Conservation (phyloP, 1,139 yeast genomes). For the Debaryomycetaceae sp. region DNA sequence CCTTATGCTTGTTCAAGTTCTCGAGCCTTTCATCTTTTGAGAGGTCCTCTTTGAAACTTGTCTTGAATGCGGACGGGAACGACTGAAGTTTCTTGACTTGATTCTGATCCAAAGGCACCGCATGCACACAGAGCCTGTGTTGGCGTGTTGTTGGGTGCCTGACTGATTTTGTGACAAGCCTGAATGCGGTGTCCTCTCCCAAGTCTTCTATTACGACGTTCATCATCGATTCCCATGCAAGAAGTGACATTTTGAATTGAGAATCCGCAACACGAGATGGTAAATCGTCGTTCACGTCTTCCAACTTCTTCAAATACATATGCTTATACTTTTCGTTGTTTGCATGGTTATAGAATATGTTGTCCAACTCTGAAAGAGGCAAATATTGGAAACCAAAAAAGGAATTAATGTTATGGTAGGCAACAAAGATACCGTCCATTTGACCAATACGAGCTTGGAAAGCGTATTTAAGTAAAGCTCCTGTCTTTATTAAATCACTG, state of each 20-base stretch:
- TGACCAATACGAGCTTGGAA: slow-evolving; percentile 92
- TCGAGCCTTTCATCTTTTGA: slow-evolving; percentile 14
- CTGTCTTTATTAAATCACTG: slow-evolving; percentile 68
- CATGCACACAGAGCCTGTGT: slow-evolving; percentile 21
- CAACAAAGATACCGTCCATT: slow-evolving; percentile 95
- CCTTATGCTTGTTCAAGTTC: slow-evolving; percentile 17
- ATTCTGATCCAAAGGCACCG: slow-evolving; percentile 27
- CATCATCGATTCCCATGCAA: slow-evolving; percentile 54
- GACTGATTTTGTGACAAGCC: slow-evolving; percentile 25
- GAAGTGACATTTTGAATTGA: slow-evolving; percentile 66
- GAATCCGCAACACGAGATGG: slow-evolving; percentile 60
- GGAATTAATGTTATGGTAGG: slow-evolving; percentile 78
- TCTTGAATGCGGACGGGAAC: slow-evolving; percentile 20
- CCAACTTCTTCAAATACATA: slow-evolving; percentile 35
- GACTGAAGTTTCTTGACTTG: slow-evolving; percentile 23
- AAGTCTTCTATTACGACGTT: slow-evolving; percentile 32
- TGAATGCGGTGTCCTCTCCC: slow-evolving; percentile 19
- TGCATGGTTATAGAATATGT: slow-evolving; percentile 24
- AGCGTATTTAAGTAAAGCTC: slow-evolving; percentile 75
- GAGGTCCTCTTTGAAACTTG: slow-evolving; percentile 21
- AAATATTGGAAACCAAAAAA: slow-evolving; percentile 91
- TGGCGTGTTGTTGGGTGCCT: slow-evolving; percentile 6
- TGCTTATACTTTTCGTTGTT: slow-evolving; percentile 18
- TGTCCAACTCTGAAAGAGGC: slow-evolving; percentile 70
- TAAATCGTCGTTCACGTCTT: slow-evolving; percentile 23